Percentiles rank a stretch among this genome's conserved stretches.
These are phyloP conservation scores for Cucumis hystrix DNA, from an alignment of 306 rosid species.

Conservation along the genomic window DNA sequence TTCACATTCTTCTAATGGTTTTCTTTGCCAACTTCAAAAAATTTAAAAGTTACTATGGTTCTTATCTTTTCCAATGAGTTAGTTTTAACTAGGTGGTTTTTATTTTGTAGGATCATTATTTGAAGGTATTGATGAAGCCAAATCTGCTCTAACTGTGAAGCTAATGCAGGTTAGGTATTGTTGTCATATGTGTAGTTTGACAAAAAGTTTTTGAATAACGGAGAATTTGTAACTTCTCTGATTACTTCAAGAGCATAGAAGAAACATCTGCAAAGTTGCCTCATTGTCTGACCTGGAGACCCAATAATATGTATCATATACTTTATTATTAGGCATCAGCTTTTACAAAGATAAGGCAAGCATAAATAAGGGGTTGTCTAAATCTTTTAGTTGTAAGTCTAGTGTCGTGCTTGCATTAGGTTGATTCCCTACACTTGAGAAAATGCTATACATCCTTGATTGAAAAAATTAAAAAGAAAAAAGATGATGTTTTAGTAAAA, in stretches of 20 bases:
- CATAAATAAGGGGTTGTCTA: neutral
- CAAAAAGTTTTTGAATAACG: neutral
- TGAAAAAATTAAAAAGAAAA: neutral
- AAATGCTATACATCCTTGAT: neutral
- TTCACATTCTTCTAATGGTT: neutral
- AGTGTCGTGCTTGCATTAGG: neutral
- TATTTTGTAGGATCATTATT: constrained; percentile 57
- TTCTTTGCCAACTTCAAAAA: neutral
- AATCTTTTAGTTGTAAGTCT: neutral
- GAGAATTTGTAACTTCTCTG: neutral
- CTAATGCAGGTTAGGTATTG: constrained; percentile 65
- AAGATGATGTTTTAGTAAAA: neutral
- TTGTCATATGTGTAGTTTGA: neutral
- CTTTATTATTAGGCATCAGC: neutral
- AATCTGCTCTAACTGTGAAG: constrained; percentile 56
- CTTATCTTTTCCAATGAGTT: neutral
- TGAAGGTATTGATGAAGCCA: constrained; percentile 61
- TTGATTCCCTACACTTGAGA: neutral
- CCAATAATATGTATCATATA: neutral
- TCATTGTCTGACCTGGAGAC: neutral
- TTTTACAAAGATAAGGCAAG: neutral
- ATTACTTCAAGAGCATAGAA: neutral
- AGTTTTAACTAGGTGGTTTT: neutral
- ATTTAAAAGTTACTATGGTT: neutral
- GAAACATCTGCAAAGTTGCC: neutral